Base-by-base conservation (phyloP, 2,329 filamentous ascomycete species). In the Xylariaceae sp. region DNA sequence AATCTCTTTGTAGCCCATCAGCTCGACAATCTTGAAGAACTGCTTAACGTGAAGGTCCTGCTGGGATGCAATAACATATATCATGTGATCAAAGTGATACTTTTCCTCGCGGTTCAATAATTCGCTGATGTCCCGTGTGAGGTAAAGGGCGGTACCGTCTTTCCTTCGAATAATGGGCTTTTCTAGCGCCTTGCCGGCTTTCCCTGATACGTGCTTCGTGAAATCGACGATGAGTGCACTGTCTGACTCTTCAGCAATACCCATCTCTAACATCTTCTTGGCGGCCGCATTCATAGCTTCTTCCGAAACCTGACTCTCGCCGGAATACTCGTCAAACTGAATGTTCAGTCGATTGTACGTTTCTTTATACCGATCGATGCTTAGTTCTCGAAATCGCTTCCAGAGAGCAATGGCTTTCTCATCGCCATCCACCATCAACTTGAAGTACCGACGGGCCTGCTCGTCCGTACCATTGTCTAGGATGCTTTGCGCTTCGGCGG, bases 51-150 rank as follows among this genome's bases (percentile, higher is more conserved):
- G 88, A 10, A 88, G 76, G 63, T 89, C 87, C 64, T 92, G 88
- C 59, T 86, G 82, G 18, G 82, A 85, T 1, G 87, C 87, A 24
- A 91, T 84, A 8, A 92, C 88, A 65, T 91, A 92, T 57, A 91
- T 87, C 87, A 92, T 89, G 68, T 89, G 84, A 73, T 92, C 87
- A 63, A 89, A 91, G 9, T 84, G 70, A 73, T 78, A 78, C 59
- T 80, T 79, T 40, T 81, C 76, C 36, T 77, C 74, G 50, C 89
- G 83, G 65, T 85, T 81, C 47, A 91, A 73, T 23, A 90, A 81
- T 66, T 91, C 87, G 62, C 85, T 88, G 58, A 92, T 87, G 70
- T 93, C 88, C 61, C 89, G 84, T 44, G 89, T 90, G 40, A 92
- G 79, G 68, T 93, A 92, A 27, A 91, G 80, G 33, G 87, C 88